phyloP scores from a whole-genome alignment of 768 basidiomycete genomes.

The Phylloporus arenicola region DNA sequence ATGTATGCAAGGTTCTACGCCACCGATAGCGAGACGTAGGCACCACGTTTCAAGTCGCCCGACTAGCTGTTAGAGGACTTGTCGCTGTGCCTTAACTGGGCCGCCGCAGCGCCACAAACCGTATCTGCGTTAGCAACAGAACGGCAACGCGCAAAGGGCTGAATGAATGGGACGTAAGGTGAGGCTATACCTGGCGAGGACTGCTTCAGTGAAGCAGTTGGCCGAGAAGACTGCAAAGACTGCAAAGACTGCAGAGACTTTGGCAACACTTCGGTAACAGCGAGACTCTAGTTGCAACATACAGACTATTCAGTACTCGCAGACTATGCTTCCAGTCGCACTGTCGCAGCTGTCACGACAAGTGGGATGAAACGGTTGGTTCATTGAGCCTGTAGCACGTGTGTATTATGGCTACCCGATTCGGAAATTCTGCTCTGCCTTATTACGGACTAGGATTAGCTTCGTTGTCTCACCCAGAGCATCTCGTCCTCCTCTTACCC shows the following conservation, averaged over 20 bases:
- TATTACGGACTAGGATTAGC: conserved; percentile 7
- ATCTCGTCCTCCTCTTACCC: conserved; percentile 8
- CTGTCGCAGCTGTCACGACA: too few species aligned
- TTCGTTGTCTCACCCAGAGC: conserved; percentile 17
- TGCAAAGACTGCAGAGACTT: too few species aligned
- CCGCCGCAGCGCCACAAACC: not conserved
- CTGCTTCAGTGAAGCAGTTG: too few species aligned
- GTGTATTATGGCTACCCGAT: conserved; percentile 15
- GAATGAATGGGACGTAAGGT: not conserved
- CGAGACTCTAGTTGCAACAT: too few species aligned
- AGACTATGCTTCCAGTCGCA: too few species aligned
- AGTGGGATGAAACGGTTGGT: not conserved
- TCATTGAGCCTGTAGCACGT: conserved; percentile 13
- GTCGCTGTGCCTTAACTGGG: not conserved
- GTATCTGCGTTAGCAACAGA: not conserved
- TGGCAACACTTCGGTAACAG: too few species aligned
- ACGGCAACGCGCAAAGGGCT: not conserved
- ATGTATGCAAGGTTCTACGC: not conserved
- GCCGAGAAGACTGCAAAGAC: too few species aligned
- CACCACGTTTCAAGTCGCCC: conserved; percentile 12
- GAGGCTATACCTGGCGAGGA: not conserved
- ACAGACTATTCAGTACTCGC: too few species aligned
- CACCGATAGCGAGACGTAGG: conserved; percentile 10
- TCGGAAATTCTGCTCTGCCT: conserved; percentile 26
- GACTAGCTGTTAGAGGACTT: not conserved